Evolutionary conservation across 805 yeast genomes (phyloP).

Genomic region (Metschnikowia koreensis): DNA sequence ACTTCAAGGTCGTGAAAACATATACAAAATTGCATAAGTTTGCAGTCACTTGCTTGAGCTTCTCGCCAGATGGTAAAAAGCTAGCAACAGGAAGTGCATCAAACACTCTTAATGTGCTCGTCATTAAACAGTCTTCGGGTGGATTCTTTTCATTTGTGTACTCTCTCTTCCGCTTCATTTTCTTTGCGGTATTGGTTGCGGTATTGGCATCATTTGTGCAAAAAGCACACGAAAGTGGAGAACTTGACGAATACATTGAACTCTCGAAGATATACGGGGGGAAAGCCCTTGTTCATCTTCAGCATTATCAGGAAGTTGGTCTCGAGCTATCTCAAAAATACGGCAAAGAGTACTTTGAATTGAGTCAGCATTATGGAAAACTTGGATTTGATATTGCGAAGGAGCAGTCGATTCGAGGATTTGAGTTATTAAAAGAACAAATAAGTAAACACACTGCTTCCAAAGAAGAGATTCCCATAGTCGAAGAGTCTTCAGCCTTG

Average conservation of each 20-base stretch:
- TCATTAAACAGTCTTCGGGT: slow-evolving; percentile 9
- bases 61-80: slow-evolving; percentile 64
- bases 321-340: slow-evolving; percentile 16
- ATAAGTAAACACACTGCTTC: slow-evolving; percentile 24
- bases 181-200: slow-evolving; percentile 34
- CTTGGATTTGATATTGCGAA: slow-evolving; percentile 18
- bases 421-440: slow-evolving; percentile 29
- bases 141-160: slow-evolving; percentile 33
- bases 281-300: slow-evolving; percentile 11
- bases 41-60: slow-evolving; percentile 71
- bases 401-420: slow-evolving; percentile 16
- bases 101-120: slow-evolving; percentile 60
- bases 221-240: slow-evolving; percentile 33
- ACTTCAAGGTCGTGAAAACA: slow-evolving; percentile 49
- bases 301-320: slow-evolving; percentile 14
- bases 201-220: slow-evolving; percentile 35
- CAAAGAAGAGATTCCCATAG: slow-evolving; percentile 14
- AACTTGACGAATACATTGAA: slow-evolving; percentile 26
- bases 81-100: slow-evolving; percentile 79
- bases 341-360: slow-evolving; percentile 19
- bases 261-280: slow-evolving; percentile 22
- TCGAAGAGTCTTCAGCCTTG: neutral
- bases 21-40: slow-evolving; percentile 67
- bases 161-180: slow-evolving; percentile 29
- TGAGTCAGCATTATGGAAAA: slow-evolving; percentile 24